A percentile compares a stretch with the other conserved stretches of the same genome.
These are phyloP conservation scores for Apium graveolens DNA, from an alignment of 129 eudicot species.

Conservation along the genomic window DNA sequence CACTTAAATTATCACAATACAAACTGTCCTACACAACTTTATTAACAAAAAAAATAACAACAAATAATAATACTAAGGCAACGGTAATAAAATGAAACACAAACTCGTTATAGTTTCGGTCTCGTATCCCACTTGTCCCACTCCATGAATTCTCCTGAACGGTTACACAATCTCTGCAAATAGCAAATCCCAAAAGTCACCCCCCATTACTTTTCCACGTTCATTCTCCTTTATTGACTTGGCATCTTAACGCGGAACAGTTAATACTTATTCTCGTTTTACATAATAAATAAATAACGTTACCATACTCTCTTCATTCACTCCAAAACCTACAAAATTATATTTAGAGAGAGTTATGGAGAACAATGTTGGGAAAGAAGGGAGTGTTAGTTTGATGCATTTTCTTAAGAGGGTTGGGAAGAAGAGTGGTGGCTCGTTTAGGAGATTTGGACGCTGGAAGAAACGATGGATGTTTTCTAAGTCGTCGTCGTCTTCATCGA, in stretches of 20 bases:
- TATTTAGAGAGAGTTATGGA: neutral
- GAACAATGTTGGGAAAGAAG: slow-evolving; percentile 19
- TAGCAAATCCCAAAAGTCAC: neutral
- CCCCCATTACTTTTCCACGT: slow-evolving; percentile 7
- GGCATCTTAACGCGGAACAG: slow-evolving; percentile 12
- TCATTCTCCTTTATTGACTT: neutral
- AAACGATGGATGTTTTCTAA: neutral
- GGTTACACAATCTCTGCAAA: neutral
- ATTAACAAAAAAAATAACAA: neutral
- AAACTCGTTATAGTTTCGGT: no score
- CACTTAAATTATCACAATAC: neutral
- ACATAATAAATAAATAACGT: neutral
- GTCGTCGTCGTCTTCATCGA: neutral
- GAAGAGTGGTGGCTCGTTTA: slow-evolving; percentile 26
- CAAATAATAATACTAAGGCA: neutral
- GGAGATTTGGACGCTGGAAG: slow-evolving; percentile 34
- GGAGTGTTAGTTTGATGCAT: slow-evolving; percentile 16
- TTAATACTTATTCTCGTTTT: neutral
- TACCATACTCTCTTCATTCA: neutral
- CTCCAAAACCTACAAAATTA: neutral
- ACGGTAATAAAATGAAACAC: neutral
- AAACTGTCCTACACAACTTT: neutral
- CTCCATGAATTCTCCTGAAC: neutral
- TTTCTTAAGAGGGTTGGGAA: slow-evolving; percentile 39
- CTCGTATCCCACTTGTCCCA: neutral